Evolutionary conservation across 2,329 filamentous ascomycete genomes (phyloP).

Genomic region (Dothideomycetes sp.): DNA sequence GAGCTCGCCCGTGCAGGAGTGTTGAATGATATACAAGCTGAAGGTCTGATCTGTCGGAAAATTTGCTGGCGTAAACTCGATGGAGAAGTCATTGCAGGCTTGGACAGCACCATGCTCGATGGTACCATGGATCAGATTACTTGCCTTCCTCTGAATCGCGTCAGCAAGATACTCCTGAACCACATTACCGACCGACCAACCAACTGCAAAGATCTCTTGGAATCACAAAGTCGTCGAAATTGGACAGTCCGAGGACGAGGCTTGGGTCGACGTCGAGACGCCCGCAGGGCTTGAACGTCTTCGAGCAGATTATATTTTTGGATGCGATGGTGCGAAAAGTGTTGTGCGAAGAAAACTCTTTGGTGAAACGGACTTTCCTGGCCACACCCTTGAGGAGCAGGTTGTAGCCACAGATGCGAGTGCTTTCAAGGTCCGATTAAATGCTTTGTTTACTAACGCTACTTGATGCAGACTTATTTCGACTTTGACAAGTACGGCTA

Average conservation of each 20-base stretch:
- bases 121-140: conserved; percentile 17
- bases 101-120: conserved; percentile 19
- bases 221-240: conserved; percentile 19
- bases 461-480: conserved; percentile 4
- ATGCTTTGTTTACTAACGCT: too few species aligned
- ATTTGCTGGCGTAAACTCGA: conserved; percentile 22
- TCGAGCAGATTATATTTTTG: conserved; percentile 16
- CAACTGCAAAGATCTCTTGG: conserved; percentile 20
- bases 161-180: conserved; percentile 21
- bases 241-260: conserved; percentile 20
- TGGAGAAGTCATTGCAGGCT: conserved; percentile 19
- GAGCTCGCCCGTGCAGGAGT: conserved; percentile 31
- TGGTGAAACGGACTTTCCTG: conserved; percentile 17
- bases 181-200: too few species aligned
- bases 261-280: conserved; percentile 22
- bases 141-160: conserved; percentile 20
- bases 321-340: conserved; percentile 17
- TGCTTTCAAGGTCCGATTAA: too few species aligned
- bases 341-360: conserved; percentile 17
- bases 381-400: conserved; percentile 20
- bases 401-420: conserved; percentile 31
- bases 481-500: conserved; percentile 9
- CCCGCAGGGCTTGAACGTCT: conserved; percentile 13
- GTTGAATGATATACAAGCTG: conserved; percentile 24
- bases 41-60: conserved; percentile 19